Evolutionary conservation across 2,329 filamentous ascomycete genomes (phyloP).

Genomic region (Ophiosphaerella korrae): DNA sequence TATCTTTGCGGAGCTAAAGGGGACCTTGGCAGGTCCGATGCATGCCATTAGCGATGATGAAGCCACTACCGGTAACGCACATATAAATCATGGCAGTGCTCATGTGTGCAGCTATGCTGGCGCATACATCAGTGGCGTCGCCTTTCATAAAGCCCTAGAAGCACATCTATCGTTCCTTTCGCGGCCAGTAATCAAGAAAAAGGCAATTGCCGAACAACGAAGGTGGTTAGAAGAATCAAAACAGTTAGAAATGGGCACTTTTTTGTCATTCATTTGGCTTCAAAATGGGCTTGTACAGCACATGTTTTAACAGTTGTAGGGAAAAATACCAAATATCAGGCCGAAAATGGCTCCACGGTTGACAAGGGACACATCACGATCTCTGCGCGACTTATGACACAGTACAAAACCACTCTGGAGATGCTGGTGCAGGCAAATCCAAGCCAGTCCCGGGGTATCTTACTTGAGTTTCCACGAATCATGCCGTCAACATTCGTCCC

Average conservation of each 20-base stretch:
- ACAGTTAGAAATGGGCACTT: conserved; percentile 26
- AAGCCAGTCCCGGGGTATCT: conserved; percentile 12
- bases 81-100: no score
- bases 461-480: conserved; percentile 36
- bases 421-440: conserved; percentile 17
- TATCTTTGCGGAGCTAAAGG: conserved; percentile 34
- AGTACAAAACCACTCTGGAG: conserved; percentile 18
- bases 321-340: conserved; percentile 7
- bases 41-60: conserved; percentile 3
- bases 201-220: conserved; percentile 7
- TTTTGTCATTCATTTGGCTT: conserved; percentile 33
- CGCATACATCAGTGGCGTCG: conserved; percentile 15
- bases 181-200: conserved; percentile 16
- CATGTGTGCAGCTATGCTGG: conserved; percentile 13
- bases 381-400: conserved; percentile 14
- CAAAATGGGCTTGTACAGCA: conserved; percentile 22
- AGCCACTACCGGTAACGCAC: no score
- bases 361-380: conserved; percentile 16
- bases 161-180: conserved; percentile 27
- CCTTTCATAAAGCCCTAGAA: conserved; percentile 19
- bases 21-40: conserved; percentile 26
- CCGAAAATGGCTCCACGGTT: conserved; percentile 13
- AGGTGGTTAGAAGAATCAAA: conserved; percentile 39
- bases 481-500: conserved; percentile 40
- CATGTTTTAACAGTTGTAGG: conserved; percentile 31